phyloP scores from a whole-genome alignment of 208 protist species.

The Leishmania martiniquensis region DNA sequence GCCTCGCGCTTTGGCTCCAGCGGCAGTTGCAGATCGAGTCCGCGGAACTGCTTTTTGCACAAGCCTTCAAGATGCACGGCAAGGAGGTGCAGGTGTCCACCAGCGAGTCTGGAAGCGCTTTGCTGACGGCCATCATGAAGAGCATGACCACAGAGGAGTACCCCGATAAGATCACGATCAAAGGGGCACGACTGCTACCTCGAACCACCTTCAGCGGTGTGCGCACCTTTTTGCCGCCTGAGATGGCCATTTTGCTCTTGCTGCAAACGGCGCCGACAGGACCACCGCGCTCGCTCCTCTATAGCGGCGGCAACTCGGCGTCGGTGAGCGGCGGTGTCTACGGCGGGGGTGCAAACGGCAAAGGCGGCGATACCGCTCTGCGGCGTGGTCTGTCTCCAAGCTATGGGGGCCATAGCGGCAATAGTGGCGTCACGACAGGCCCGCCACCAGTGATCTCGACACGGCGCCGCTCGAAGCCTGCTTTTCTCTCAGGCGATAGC shows the following conservation, averaged over 20 bases:
- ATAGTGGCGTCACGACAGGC: not conserved
- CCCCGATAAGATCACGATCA: conserved; percentile 69
- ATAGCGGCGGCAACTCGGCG: not conserved
- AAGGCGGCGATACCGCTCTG: not conserved
- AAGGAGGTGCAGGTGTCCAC: conserved; percentile 19
- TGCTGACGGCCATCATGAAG: conserved; percentile 36
- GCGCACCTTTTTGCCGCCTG: conserved; percentile 55
- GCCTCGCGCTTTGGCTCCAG: conserved; percentile 68
- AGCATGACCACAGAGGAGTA: conserved; percentile 54
- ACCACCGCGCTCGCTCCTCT: conserved; percentile 69
- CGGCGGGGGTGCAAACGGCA: not conserved
- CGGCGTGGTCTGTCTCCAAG: conserved; percentile 11
- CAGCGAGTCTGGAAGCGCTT: conserved; percentile 19
- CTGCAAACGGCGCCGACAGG: conserved; percentile 61
- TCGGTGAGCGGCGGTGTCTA: not conserved
- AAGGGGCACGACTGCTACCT: conserved; percentile 56
- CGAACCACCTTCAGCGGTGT: conserved; percentile 58
- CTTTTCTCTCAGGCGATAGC: not conserved
- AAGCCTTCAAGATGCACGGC: conserved; percentile 59
- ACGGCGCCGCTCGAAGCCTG: conserved; percentile 13
- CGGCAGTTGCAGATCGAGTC: conserved; percentile 78
- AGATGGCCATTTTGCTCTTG: conserved; percentile 54
- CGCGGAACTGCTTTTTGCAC: conserved; percentile 71
- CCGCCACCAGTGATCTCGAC: conserved; percentile 26
- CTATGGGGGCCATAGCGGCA: not conserved